Percentiles rank a stretch among this genome's conserved stretches.
These are phyloP conservation scores for Solanum clarkiae DNA, from an alignment of 257 asterid genomes.

Conservation along the genomic window DNA sequence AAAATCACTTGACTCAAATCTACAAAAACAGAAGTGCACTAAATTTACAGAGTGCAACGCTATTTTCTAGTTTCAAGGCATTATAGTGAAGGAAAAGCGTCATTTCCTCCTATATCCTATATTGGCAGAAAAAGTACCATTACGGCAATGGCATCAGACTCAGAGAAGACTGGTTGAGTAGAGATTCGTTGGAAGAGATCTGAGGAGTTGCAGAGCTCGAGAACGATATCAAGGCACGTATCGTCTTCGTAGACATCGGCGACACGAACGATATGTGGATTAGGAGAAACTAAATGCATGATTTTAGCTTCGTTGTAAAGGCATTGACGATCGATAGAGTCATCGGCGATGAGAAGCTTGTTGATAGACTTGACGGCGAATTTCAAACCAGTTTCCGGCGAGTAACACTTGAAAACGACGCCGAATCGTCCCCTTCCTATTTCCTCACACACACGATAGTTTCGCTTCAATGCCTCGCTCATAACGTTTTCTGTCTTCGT, in stretches of 20 bases:
- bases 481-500: slow-evolving; percentile 8
- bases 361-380: slow-evolving; percentile 66
- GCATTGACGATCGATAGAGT: slow-evolving; percentile 54
- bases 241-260: slow-evolving; percentile 54
- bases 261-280: slow-evolving; percentile 28
- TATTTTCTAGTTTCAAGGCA: neutral
- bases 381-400: slow-evolving; percentile 24
- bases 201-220: slow-evolving; percentile 46
- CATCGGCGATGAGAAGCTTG: slow-evolving; percentile 37
- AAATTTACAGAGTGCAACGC: neutral
- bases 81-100: neutral
- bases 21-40: neutral
- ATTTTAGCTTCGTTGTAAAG: slow-evolving; percentile 51
- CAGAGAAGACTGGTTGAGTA: slow-evolving; percentile 24
- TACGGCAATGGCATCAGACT: slow-evolving; percentile 44
- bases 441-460: slow-evolving; percentile 45
- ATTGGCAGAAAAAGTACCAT: slow-evolving; percentile 25
- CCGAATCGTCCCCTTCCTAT: slow-evolving; percentile 69
- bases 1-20: neutral
- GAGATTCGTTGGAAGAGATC: slow-evolving; percentile 41
- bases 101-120: neutral
- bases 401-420: slow-evolving; percentile 49
- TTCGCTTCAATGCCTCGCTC: slow-evolving; percentile 40
- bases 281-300: slow-evolving; percentile 31
- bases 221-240: slow-evolving; percentile 37